Evolutionary conservation across 169 alveolate genomes (phyloP).

Genomic region (Eimeria necatrix): DNA sequence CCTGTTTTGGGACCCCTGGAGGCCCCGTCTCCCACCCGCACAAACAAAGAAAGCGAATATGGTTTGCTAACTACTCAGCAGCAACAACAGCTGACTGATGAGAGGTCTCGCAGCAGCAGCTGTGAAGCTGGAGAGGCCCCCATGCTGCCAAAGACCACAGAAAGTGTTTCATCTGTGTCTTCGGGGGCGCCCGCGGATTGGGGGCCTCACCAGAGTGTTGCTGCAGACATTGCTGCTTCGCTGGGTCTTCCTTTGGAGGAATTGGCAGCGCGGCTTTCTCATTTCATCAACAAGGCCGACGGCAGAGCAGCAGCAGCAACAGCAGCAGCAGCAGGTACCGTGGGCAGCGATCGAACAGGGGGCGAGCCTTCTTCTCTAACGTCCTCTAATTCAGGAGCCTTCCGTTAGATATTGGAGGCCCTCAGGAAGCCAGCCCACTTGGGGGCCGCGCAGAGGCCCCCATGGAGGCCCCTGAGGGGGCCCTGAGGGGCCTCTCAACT

Average conservation of each 20-base stretch:
- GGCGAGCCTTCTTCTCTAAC: not conserved
- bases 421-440: not conserved
- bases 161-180: too few species aligned
- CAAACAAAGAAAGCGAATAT: not conserved
- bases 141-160: too few species aligned
- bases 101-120: not conserved
- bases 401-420: not conserved
- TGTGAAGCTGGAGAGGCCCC: not conserved
- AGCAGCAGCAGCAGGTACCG: constrained; percentile 33
- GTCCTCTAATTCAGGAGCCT: not conserved
- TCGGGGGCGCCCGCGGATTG: not conserved
- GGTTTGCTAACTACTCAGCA: not conserved
- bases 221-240: constrained; percentile 38
- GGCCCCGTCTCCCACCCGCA: not conserved
- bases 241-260: constrained; percentile 50
- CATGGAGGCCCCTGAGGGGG: too few species aligned
- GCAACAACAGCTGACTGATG: not conserved
- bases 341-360: not conserved
- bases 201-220: not conserved
- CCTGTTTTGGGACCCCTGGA: not conserved
- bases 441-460: too few species aligned
- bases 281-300: not conserved
- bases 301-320: constrained; percentile 11
- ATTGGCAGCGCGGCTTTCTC: constrained; percentile 47
- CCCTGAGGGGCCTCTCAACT: too few species aligned